Base-by-base conservation (phyloP, 768 basidiomycete genomes). In the Chlorophyllum brunneum region DNA sequence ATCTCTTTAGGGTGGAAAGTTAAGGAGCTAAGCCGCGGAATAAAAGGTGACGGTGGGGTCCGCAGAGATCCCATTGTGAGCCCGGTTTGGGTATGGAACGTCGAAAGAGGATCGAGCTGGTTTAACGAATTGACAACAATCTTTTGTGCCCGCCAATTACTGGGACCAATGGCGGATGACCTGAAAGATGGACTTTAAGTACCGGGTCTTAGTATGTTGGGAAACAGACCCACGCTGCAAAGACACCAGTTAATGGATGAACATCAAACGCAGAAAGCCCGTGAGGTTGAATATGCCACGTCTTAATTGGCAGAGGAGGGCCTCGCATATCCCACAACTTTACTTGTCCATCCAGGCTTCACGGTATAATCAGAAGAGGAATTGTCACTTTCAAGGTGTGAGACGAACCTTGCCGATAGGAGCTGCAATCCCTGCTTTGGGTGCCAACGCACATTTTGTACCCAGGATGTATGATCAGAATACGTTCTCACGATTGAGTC, bases 311-410 rank as follows among this genome's bases (percentile, higher is more conserved):
- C 26, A 66, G 67, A 38, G 87, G 81, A 2, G 75, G 58, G 15
- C 79, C 77, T 49, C 97, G 84, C 26, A 89, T 70, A 67, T 99
- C 97, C 86, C 94, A 98, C 7, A 98, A 68, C 61, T 88, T 88
- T 36, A 97, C 86, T 60, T 90, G 84, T 0, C 97, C 97, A 61
- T 91, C 88, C 64, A 92, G 67, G 60, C 97, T 98, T 13, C 34
- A 46, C 41, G 34, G 36, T 38, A 22, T 30, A 18, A 3, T 24
- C 23, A 50, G 34, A 18, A 3, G 8, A 16, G 10, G 22, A 18
- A 18, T 6, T 18, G 15, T 18, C 22, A 36, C 2, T 11, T 36
- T 36, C 6, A 48, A 16, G 47, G 23, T 4, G 16, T 7, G n/a
- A 15, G 13, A 62, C 81, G 34, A 59, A 95, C 95, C 90, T 87